Evolutionary conservation across 1,284 basidiomycete genomes (phyloP), one percentile per base, ranked within the genome.

Genomic region (Fomitopsis betulina): DNA sequence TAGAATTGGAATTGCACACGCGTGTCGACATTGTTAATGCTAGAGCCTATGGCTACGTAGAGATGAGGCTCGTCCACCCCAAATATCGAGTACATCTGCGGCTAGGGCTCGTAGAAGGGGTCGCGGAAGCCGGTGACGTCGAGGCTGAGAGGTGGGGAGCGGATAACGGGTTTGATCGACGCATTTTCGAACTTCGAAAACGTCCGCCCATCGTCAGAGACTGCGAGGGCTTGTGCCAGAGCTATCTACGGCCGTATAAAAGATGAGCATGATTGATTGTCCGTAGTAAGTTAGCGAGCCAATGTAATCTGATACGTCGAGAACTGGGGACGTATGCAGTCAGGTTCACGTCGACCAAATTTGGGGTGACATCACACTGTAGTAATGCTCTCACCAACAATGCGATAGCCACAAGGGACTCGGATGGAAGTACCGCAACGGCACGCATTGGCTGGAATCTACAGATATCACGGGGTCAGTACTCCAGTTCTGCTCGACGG

Each of bases 1-100:
- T 51, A 51, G 49, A 51, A 51, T 32, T 51, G 49, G 49, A 51
- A 51, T 32, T 51, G 49, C 32, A 51, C 30, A 12, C 33, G 49
- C 12, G 49, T n/a, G 17, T 32, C 49, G 25, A 51, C 49, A 21
- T 51, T 13, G 8, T 19, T 19, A 17, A 51, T 33, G 10, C 49
- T 21, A 15, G 49, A 51, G 19, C 49, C 49, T 15, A 51, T n/a
- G 33, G 19, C 49, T 10, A 32, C 19, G 19, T 51, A 51, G n/a
- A 51, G 35, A 21, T 35, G 49, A 9, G 49, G 49, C 33, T 51
- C 49, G 21, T 51, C 49, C n/a, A 21, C 49, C 4, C 33, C 32
- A 15, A 51, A 17, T 15, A 51, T 51, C 5, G 30, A 33, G 13
- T 51, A 32, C 33, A 51, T 51, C n/a, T 33, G 17, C 3, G 49